Conservation (phyloP, 176 grass and related monocot genomes). For the Aegilops longissima region DNA sequence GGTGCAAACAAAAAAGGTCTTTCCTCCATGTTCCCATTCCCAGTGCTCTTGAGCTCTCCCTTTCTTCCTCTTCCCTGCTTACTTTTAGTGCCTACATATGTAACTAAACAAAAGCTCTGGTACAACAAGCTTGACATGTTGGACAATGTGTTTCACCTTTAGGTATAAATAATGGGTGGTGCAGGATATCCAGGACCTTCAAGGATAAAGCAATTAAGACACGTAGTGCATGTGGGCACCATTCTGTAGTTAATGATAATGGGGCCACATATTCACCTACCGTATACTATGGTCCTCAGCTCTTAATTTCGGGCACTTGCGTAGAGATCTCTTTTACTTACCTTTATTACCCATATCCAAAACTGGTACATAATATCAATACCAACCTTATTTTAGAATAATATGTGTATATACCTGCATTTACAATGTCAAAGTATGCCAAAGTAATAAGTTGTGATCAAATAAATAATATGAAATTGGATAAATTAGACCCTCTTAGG, state of each 20-base stretch:
- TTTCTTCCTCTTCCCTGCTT: neutral
- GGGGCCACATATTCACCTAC: neutral
- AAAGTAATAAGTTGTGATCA: neutral
- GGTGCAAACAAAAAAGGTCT: neutral
- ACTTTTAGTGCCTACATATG: neutral
- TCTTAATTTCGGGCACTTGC: neutral
- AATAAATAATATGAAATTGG: neutral
- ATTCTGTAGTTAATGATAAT: neutral
- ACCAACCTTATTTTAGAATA: no score
- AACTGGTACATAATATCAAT: neutral
- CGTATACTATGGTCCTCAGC: neutral
- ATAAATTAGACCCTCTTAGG: neutral
- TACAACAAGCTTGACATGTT: neutral
- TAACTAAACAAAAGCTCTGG: no score
- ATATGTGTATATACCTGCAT: neutral
- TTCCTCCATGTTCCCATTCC: conserved; percentile 18
- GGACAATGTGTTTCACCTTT: no score
- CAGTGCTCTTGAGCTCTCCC: conserved; percentile 10
- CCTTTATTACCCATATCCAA: neutral
- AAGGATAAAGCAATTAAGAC: neutral
- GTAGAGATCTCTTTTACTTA: neutral
- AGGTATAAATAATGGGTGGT: conserved; percentile 5
- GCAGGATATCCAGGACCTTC: neutral
- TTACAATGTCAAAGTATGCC: neutral
- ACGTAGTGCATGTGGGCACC: neutral